A percentile compares a stretch with the other conserved stretches of the same genome.
Evolutionary conservation across 306 rosid genomes (phyloP).

Genomic region (Dalbergia cochinchinensis): DNA sequence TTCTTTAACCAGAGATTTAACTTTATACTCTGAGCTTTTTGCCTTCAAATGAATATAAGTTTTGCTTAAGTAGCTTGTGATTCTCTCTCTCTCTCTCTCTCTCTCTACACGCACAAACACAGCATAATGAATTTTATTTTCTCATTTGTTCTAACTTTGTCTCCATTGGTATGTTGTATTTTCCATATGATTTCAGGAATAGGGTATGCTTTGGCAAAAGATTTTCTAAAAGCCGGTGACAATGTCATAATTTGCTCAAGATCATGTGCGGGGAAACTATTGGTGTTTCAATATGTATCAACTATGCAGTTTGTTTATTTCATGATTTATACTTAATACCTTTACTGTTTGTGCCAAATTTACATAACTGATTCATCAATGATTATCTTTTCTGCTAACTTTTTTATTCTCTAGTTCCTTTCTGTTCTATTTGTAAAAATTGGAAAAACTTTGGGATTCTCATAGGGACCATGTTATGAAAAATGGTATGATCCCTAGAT

Average conservation of each 20-base stretch:
- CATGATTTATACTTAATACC: slow-evolving; percentile 13
- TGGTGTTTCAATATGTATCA: slow-evolving; percentile 35
- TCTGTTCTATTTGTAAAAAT: neutral
- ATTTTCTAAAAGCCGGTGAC: slow-evolving; percentile 91
- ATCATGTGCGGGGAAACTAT: slow-evolving; percentile 60
- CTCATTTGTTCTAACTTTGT: neutral
- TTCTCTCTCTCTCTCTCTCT: neutral
- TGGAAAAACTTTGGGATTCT: neutral
- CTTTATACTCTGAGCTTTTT: neutral
- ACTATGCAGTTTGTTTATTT: slow-evolving; percentile 25
- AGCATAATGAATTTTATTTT: neutral
- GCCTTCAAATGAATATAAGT: neutral
- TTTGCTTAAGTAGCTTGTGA: neutral
- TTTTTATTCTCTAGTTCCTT: neutral
- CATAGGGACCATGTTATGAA: neutral
- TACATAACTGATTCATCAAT: neutral
- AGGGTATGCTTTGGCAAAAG: slow-evolving; percentile 84
- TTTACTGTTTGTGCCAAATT: neutral
- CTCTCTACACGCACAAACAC: neutral
- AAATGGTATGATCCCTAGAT: neutral
- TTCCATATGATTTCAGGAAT: slow-evolving; percentile 66
- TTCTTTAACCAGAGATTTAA: slow-evolving; percentile 6
- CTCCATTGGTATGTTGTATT: slow-evolving; percentile 21
- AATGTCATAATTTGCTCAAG: slow-evolving; percentile 80
- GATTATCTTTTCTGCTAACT: neutral